A percentile compares a stretch with the other conserved stretches of the same genome.
phyloP scores from a whole-genome alignment of 495 filamentous ascomycete genomes.

The Aspergillus mulundensis region DNA sequence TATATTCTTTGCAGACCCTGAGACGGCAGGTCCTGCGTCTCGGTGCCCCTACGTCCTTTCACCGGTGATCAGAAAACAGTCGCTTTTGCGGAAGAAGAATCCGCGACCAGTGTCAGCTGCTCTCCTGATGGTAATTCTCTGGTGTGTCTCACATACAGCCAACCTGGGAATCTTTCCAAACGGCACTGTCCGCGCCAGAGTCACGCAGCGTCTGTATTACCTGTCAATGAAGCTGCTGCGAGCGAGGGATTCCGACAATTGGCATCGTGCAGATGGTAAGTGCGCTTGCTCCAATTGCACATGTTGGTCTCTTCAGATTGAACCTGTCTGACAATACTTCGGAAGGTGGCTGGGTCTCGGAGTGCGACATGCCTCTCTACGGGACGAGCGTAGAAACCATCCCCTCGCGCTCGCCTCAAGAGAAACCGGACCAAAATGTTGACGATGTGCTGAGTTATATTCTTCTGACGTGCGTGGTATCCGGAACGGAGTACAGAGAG shows the following conservation, averaged over 20 bases:
- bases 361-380: too few relatives aligned
- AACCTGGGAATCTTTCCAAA: constrained; percentile 29
- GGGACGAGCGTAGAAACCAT: too few relatives aligned
- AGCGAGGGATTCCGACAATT: constrained; percentile 20
- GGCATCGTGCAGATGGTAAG: background rate
- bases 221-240: constrained; percentile 23
- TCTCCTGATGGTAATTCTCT: constrained; percentile 36
- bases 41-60: constrained; percentile 36
- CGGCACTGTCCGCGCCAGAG: constrained; percentile 23
- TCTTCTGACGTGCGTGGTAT: constrained; percentile 27
- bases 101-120: constrained; percentile 33
- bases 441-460: constrained; percentile 27
- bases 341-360: too few relatives aligned
- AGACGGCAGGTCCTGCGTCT: constrained; percentile 21
- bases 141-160: constrained; percentile 37
- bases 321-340: too few relatives aligned
- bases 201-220: constrained; percentile 27
- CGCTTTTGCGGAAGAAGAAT: constrained; percentile 28
- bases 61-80: constrained; percentile 33
- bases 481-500: constrained; percentile 30
- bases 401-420: too few relatives aligned
- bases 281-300: too few relatives aligned
- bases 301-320: too few relatives aligned
- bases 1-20: constrained; percentile 42
- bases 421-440: constrained; percentile 7